phyloP scores from a whole-genome alignment of 257 asterid species.

The Solanum tacnaense region DNA sequence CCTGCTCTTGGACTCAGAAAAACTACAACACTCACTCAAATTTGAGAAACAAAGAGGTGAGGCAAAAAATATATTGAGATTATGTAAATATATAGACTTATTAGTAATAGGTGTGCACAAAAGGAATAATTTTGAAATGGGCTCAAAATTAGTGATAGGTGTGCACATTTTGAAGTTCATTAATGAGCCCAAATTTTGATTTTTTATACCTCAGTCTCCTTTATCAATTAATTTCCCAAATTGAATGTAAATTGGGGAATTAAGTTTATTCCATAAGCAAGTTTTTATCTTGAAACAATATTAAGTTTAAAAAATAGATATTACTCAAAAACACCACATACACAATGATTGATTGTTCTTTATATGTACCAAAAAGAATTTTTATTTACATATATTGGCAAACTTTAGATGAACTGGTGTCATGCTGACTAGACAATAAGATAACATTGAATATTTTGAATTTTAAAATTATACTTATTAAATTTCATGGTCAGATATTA shows the following conservation, averaged over 20 bases:
- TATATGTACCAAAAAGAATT: too few relatives aligned
- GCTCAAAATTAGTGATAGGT: not conserved
- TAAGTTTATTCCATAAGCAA: not conserved
- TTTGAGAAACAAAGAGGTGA: constrained; percentile 1
- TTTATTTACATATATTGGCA: not conserved
- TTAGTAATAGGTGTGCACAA: not conserved
- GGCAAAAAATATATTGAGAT: not conserved
- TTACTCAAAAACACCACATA: not conserved
- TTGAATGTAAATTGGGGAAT: not conserved
- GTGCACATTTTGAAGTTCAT: not conserved
- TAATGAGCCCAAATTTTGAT: not conserved
- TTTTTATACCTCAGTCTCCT: not conserved
- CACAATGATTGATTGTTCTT: not conserved
- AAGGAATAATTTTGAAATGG: not conserved
- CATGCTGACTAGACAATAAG: not conserved
- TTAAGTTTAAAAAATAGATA: not conserved
- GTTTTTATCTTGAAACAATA: not conserved
- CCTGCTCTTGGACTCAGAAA: not conserved
- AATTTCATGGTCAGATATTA: not conserved
- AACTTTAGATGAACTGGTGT: not conserved
- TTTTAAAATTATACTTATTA: not conserved
- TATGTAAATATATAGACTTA: not conserved
- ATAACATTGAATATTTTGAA: not conserved
- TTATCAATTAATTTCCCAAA: not conserved
- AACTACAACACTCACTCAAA: not conserved